Evolutionary conservation across 306 rosid genomes (phyloP), one percentile per base, ranked within the genome.

Genomic region (Hylodesmum podocarpum): DNA sequence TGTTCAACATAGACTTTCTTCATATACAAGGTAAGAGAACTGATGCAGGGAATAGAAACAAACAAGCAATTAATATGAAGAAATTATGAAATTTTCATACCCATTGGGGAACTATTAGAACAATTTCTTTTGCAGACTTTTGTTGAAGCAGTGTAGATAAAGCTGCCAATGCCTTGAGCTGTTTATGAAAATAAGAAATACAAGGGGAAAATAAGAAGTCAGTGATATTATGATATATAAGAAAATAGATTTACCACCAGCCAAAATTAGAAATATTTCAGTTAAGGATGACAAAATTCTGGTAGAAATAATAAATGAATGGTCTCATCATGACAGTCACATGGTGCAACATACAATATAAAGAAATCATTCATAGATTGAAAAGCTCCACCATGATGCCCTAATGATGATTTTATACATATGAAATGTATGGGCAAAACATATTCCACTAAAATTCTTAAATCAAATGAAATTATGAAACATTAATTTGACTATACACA

Each of bases 121-220:
- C 81, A 40, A 84, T 77, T 70, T 90, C 98, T 87, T 85, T 92
- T 16, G 86, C 67, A 43, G 95, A 83, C 82, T 84, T 92, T 73
- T 92, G 86, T 87, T 92, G 87, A 75, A 92, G 83, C 80, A 90
- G 81, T 11, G 51, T 46, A 24, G 97, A 92, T 68, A 94, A 85
- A 83, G 96, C 77, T 14, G 89, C 70, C 89, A 94, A 81, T 34
- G 97, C 98, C 83, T 94, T 94, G 61, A 92, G 96, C 98, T 94
- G 94, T 86, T 72, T 6, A 63, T 27, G 9, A 15, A 54, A 79
- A 29, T 6, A 22, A n/a, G 14, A 55, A 69, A 73, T 51, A 66
- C 8, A 46, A 22, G 21, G 16, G 65, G 18, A 40, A 74, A 21
- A 70, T 47, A 75, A 21, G 39, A 67, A 44, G 31, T 50, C 66